Conservation (phyloP, 2,329 filamentous ascomycete species). For the Neofusicoccum cordaticola region DNA sequence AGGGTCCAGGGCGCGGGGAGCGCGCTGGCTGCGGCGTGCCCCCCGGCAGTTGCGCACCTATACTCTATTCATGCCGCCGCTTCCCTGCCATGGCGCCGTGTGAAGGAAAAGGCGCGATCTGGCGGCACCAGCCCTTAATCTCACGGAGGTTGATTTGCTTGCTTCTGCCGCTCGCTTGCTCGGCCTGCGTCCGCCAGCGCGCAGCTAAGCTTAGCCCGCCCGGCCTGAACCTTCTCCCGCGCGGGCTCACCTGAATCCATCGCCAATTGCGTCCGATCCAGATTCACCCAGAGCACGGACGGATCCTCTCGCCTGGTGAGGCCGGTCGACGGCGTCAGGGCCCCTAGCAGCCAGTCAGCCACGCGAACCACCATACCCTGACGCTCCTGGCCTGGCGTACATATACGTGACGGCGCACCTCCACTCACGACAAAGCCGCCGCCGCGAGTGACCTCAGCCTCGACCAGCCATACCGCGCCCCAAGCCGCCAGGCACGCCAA, state of each 20-base stretch:
- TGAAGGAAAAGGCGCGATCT: conserved; percentile 16
- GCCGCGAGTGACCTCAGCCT: conserved; percentile 11
- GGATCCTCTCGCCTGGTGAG: conserved; percentile 20
- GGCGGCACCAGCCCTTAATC: conserved; percentile 12
- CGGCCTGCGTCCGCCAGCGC: conserved; percentile 4
- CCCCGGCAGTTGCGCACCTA: conserved; percentile 5
- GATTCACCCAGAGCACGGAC: conserved; percentile 40
- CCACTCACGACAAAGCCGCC: conserved; percentile 17
- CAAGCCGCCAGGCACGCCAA: conserved; percentile 37
- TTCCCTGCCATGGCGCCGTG: not conserved
- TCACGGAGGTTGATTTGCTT: conserved; percentile 6
- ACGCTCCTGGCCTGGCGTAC: conserved; percentile 37
- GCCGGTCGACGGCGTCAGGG: conserved; percentile 15
- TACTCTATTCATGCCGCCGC: not conserved
- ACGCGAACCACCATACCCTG: conserved; percentile 40
- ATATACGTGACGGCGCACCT: conserved; percentile 41
- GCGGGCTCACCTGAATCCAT: conserved; percentile 33
- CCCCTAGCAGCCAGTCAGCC: conserved; percentile 41
- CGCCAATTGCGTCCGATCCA: conserved; percentile 34
- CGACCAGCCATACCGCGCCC: conserved; percentile 12
- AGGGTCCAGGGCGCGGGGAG: conserved; percentile 14
- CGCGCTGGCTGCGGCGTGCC: not conserved
- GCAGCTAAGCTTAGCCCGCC: conserved; percentile 13
- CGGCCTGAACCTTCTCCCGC: conserved; percentile 12
- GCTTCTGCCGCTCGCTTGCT: conserved; percentile 15